These are phyloP conservation scores for Penicillium concentricum DNA, from an alignment of 2,329 filamentous ascomycete genomes.

Conservation along the genomic window DNA sequence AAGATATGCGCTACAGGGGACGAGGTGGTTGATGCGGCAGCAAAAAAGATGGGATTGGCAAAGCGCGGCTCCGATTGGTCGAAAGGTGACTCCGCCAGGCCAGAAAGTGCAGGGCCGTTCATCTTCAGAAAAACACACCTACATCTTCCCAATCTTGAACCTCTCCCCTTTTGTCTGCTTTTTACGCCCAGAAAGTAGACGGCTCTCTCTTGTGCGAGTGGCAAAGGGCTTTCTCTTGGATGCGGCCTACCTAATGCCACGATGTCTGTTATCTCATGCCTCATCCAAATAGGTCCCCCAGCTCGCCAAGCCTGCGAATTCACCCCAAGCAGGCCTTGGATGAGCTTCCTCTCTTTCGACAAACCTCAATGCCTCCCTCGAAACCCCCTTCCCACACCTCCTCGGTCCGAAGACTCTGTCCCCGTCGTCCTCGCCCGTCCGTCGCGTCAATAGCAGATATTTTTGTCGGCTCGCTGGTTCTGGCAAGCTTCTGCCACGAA, in stretches of 20 bases:
- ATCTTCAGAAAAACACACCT: slow-evolving; percentile 25
- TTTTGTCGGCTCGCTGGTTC: slow-evolving; percentile 55
- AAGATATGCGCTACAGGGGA: slow-evolving; percentile 5
- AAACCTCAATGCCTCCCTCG: slow-evolving; percentile 31
- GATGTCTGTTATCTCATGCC: slow-evolving; percentile 65
- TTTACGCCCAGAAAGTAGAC: slow-evolving; percentile 15
- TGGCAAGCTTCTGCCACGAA: slow-evolving; percentile 52
- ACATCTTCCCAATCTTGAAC: slow-evolving; percentile 4
- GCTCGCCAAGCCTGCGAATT: slow-evolving; percentile 50
- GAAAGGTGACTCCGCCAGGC: slow-evolving; percentile 32
- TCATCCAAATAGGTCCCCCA: slow-evolving; percentile 56
- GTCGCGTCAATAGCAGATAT: slow-evolving; percentile 48
- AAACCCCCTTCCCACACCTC: slow-evolving; percentile 24
- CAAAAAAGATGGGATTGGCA: slow-evolving; percentile 39
- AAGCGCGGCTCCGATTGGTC: slow-evolving; percentile 39
- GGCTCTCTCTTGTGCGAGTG: slow-evolving; percentile 12
- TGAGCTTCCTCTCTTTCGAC: slow-evolving; percentile 21
- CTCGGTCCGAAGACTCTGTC: slow-evolving; percentile 29
- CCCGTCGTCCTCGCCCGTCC: slow-evolving; percentile 29
- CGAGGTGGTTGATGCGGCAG: slow-evolving; percentile 20
- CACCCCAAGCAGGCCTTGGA: slow-evolving; percentile 46
- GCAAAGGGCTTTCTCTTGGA: slow-evolving; percentile 25
- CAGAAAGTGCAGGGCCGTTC: slow-evolving; percentile 23
- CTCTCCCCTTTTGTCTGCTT: slow-evolving; percentile 7
- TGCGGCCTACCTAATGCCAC: slow-evolving; percentile 48